phyloP scores from a whole-genome alignment of 2,329 filamentous ascomycete species.

The Dactylonectria macrodidyma region DNA sequence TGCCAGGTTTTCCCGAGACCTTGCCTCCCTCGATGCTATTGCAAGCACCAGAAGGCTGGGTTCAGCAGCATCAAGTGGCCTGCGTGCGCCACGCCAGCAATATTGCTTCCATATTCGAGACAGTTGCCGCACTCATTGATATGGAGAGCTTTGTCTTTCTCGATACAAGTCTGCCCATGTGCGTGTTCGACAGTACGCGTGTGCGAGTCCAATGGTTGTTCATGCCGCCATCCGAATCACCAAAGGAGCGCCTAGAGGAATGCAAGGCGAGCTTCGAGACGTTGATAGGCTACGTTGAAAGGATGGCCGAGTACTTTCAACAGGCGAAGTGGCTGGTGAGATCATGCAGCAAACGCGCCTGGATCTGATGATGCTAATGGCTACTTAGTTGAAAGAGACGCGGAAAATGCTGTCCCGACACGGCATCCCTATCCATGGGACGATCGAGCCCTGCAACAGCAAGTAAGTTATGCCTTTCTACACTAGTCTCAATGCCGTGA shows the following conservation, averaged over 20 bases:
- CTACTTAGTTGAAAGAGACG: conserved; percentile 8
- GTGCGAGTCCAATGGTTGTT: conserved; percentile 21
- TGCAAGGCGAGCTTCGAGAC: conserved; percentile 10
- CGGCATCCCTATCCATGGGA: not conserved
- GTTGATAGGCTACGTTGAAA: conserved; percentile 15
- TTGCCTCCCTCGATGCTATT: conserved; percentile 9
- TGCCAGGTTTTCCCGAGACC: conserved; percentile 22
- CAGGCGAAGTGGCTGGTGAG: conserved; percentile 20
- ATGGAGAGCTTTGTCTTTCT: conserved; percentile 22
- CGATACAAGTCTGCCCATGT: conserved; percentile 20
- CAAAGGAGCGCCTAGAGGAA: conserved; percentile 10
- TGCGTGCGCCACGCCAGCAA: conserved; percentile 18
- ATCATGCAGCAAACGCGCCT: not conserved
- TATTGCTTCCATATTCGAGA: conserved; percentile 16
- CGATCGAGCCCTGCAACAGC: not conserved
- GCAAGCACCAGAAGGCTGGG: conserved; percentile 8
- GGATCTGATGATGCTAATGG: not conserved
- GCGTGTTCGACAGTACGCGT: conserved; percentile 17
- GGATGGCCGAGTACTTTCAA: conserved; percentile 16
- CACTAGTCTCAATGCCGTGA: not conserved
- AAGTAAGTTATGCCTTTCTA: not conserved
- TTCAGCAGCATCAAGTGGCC: conserved; percentile 13
- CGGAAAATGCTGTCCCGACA: conserved; percentile 13
- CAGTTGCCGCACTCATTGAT: not conserved
- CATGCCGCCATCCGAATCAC: conserved; percentile 1